Conservation (phyloP, 2,329 filamentous ascomycete genomes). For the Pseudocercospora macadamiae region DNA sequence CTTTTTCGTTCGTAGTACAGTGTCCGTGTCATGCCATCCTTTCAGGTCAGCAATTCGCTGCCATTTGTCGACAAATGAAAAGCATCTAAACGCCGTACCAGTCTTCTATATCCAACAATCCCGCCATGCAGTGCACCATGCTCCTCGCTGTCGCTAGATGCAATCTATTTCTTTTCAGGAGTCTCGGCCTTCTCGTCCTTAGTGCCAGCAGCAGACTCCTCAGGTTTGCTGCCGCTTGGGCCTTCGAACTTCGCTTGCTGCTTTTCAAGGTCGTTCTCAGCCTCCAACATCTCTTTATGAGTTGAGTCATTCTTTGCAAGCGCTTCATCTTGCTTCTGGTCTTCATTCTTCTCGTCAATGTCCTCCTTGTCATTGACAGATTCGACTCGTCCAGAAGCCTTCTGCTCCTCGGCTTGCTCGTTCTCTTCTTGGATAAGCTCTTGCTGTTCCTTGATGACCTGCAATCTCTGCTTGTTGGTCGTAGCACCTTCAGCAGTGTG, state of each 20-base stretch:
- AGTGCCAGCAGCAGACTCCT: conserved; percentile 7
- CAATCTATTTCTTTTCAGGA: conserved; percentile 6
- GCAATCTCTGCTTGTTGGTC: conserved; percentile 97
- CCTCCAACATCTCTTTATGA: conserved; percentile 27
- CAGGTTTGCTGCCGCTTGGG: conserved; percentile 1
- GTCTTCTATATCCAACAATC: conserved; percentile 7
- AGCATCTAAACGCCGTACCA: neutral
- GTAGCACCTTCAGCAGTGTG: conserved; percentile 95
- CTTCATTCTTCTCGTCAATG: conserved; percentile 88
- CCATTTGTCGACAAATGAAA: conserved; percentile 9
- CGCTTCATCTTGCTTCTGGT: conserved; percentile 34
- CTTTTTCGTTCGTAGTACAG: neutral
- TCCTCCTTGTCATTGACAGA: conserved; percentile 75
- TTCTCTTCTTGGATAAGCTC: conserved; percentile 98
- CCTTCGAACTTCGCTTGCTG: conserved; percentile 24
- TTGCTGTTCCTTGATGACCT: conserved; percentile 97
- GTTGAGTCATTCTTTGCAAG: conserved; percentile 26
- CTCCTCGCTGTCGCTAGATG: neutral
- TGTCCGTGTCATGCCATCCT: conserved; percentile 3
- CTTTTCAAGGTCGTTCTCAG: conserved; percentile 28
- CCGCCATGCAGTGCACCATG: neutral
- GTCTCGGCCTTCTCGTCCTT: conserved; percentile 6
- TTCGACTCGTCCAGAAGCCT: conserved; percentile 65
- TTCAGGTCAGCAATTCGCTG: neutral
- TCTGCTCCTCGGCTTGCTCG: conserved; percentile 81